Conservation (phyloP, 306 rosid species). For the Malus orientalis region DNA sequence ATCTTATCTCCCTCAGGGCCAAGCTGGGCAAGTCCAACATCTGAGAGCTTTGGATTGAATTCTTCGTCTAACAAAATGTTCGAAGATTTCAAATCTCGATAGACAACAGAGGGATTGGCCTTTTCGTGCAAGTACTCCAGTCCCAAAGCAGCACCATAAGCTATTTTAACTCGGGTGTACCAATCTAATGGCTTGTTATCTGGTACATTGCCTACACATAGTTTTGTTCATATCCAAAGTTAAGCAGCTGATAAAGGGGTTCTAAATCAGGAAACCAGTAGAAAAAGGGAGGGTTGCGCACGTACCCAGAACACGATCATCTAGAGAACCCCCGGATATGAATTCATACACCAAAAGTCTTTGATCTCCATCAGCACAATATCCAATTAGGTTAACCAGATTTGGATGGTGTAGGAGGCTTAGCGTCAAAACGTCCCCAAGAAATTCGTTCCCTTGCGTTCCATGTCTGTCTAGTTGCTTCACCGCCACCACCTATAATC, state of each 20-base stretch:
- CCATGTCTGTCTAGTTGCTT: conserved; percentile 92
- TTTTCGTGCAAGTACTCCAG: conserved; percentile 81
- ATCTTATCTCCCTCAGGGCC: conserved; percentile 44
- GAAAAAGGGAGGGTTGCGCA: background rate
- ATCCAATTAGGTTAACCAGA: conserved; percentile 67
- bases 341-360: conserved; percentile 81
- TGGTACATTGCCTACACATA: conserved; percentile 30
- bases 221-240: background rate
- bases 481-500: conserved; percentile 72
- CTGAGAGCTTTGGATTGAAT: conserved; percentile 62
- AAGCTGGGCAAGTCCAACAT: conserved; percentile 62
- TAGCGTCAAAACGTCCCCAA: conserved; percentile 53
- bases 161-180: conserved; percentile 66
- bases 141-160: conserved; percentile 56
- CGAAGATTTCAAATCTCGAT: conserved; percentile 60
- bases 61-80: conserved; percentile 65
- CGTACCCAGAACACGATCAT: conserved; percentile 61
- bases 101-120: conserved; percentile 70
- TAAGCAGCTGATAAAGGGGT: background rate
- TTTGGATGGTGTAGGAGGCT: conserved; percentile 68
- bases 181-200: conserved; percentile 52
- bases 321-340: conserved; percentile 54
- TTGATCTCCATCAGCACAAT: conserved; percentile 96
- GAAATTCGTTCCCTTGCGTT: conserved; percentile 59
- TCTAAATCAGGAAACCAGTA: background rate